Evolutionary conservation across 2,329 filamentous ascomycete species (phyloP), one percentile per base, ranked within the genome.

Genomic region (Xylariaceae sp.): DNA sequence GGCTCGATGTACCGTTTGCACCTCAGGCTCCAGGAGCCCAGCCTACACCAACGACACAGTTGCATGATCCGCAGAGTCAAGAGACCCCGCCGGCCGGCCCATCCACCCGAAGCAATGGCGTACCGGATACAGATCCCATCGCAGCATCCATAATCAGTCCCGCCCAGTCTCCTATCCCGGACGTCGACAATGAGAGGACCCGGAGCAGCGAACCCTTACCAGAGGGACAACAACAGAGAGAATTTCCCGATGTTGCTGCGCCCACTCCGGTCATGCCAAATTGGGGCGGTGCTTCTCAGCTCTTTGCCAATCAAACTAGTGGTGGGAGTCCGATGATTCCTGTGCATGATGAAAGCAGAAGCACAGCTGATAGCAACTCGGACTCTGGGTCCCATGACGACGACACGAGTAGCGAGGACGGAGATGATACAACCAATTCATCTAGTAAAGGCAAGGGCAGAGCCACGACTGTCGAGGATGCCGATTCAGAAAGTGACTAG

Each of bases 231-330:
- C 38, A 40, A 38, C 51, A 52, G 41, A 52, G 48, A 42, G 62
- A 65, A 32, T 45, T 62, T 11, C 62, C 68, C 5, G 56, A 62
- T 17, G 73, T 79, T 14, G 71, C 75, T 12, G 71, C 75, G 5
- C 76, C 76, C 2, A 76, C 72, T 18, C 75, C 76, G 14, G 61
- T 75, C 18, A 61, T 72, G 50, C 76, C 77, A 5, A 74, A 72
- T 49, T 81, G 78, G 77, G 75, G 75, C 42, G 74, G 75, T 12
- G 64, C 73, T 2, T 69, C 74, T 14, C 77, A 78, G 58, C 64
- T 79, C 0, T 78, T 78, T 48, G 64, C 65, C 14, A 66, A 61
- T 42, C 65, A 65, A 15, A 57, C 47, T 22, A 49, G 38, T 45
- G 50, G 50, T 11, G 44, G 47, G 1, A 53, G 55, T 12, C 45